Evolutionary conservation across 108 stramenopile genomes (phyloP).

Genomic region (Chaetoceros muelleri): DNA sequence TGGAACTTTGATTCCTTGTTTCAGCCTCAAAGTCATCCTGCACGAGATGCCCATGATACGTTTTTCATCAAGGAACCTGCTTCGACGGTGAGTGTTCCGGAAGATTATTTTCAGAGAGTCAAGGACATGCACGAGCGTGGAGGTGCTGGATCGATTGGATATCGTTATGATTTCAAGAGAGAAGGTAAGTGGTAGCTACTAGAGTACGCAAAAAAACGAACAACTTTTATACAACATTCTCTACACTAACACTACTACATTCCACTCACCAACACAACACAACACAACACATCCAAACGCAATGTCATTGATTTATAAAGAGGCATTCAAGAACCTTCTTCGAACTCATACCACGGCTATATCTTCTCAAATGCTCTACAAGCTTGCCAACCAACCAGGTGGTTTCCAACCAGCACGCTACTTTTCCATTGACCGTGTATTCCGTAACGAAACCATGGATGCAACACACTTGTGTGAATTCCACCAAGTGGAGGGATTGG

Average conservation of each 20-base stretch:
- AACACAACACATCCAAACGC: background rate
- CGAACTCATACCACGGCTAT: slow-evolving; percentile 98
- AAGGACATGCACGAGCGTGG: slow-evolving; percentile 95
- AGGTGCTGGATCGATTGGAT: slow-evolving; percentile 91
- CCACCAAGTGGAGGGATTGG: slow-evolving; percentile 99
- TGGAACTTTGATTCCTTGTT: slow-evolving; percentile 99
- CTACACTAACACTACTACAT: no score
- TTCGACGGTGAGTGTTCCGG: slow-evolving; percentile 72
- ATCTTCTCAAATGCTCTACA: slow-evolving; percentile 93
- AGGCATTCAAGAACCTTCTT: slow-evolving; percentile 96
- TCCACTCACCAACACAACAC: no score
- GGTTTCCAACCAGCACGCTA: slow-evolving; percentile 95
- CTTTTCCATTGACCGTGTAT: slow-evolving; percentile 98
- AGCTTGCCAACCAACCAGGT: slow-evolving; percentile 91
- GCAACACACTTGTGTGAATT: slow-evolving; percentile 99
- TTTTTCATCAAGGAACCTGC: slow-evolving; percentile 99
- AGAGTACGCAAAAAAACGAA: no score
- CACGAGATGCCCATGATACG: slow-evolving; percentile 99
- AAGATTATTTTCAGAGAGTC: slow-evolving; percentile 96
- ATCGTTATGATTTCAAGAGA: slow-evolving; percentile 89
- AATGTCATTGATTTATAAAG: slow-evolving; percentile 14
- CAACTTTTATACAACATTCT: background rate
- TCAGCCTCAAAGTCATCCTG: slow-evolving; percentile 99
- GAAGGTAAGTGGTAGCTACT: slow-evolving; percentile 18
- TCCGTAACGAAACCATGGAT: slow-evolving; percentile 99